These are phyloP conservation scores for Penicillium sclerotiorum DNA, from an alignment of 2,329 filamentous ascomycete genomes.

Conservation along the genomic window DNA sequence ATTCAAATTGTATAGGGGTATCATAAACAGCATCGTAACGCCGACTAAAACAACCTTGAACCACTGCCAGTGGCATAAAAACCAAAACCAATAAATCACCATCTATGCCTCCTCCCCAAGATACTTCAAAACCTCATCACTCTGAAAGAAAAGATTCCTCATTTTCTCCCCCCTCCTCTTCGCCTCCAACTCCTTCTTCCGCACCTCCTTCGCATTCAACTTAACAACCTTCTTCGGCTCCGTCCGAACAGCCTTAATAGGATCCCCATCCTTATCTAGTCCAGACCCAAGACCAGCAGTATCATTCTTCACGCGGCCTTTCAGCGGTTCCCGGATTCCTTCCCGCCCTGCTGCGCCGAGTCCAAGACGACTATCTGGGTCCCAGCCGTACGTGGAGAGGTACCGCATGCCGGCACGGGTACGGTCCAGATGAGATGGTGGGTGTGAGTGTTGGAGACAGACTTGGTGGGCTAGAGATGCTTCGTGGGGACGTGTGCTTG, in stretches of 20 bases:
- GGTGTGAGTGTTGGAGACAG: slow-evolving; percentile 58
- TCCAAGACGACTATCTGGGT: slow-evolving; percentile 65
- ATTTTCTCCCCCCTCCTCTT: slow-evolving; percentile 66
- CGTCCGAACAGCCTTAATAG: slow-evolving; percentile 34
- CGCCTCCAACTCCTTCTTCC: slow-evolving; percentile 63
- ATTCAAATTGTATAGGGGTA: slow-evolving; percentile 1
- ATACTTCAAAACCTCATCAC: slow-evolving; percentile 76
- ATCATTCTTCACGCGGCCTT: slow-evolving; percentile 70
- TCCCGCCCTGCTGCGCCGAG: slow-evolving; percentile 68
- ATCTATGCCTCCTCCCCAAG: slow-evolving; percentile 49
- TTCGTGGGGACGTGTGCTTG: slow-evolving; percentile 44
- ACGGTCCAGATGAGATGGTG: slow-evolving; percentile 62
- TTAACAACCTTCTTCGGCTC: slow-evolving; percentile 50
- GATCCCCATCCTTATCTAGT: slow-evolving; percentile 30
- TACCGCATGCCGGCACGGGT: slow-evolving; percentile 58
- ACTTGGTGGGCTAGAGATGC: slow-evolving; percentile 59
- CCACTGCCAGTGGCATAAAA: too few species aligned
- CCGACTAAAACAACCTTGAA: not conserved
- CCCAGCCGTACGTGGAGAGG: slow-evolving; percentile 61
- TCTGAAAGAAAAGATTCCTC: slow-evolving; percentile 71
- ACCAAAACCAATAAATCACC: too few species aligned
- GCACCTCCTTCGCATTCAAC: slow-evolving; percentile 71
- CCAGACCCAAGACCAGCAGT: slow-evolving; percentile 71
- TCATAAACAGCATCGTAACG: not conserved
- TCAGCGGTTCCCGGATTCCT: slow-evolving; percentile 76